Percentiles rank a stretch among this genome's conserved stretches.
These are phyloP conservation scores for Cubamyces lactineus DNA, from an alignment of 768 basidiomycete species.

Conservation along the genomic window DNA sequence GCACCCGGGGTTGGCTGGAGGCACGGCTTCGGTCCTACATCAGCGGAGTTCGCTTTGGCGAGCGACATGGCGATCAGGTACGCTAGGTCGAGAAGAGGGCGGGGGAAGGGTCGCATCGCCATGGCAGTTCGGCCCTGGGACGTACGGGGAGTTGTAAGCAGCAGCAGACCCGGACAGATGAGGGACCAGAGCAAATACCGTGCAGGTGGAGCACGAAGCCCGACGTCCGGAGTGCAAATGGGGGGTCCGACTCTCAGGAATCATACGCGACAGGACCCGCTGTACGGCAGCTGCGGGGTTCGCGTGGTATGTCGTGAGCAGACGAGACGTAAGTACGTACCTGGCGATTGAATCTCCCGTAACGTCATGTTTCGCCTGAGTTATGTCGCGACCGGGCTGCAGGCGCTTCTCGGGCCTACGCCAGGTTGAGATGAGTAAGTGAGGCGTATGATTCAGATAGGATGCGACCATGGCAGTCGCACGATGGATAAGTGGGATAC, in stretches of 20 bases:
- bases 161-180: neutral
- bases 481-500: too few relatives aligned
- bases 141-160: neutral
- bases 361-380: too few relatives aligned
- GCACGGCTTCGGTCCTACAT: slow-evolving; percentile 3
- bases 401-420: too few relatives aligned
- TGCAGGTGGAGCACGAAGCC: too few relatives aligned
- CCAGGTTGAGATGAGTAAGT: too few relatives aligned
- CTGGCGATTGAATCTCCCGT: neutral
- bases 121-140: neutral
- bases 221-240: neutral
- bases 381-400: too few relatives aligned
- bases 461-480: too few relatives aligned
- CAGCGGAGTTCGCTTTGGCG: slow-evolving; percentile 8
- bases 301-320: neutral
- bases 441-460: too few relatives aligned
- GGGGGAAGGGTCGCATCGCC: neutral
- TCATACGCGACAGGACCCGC: neutral
- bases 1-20: slow-evolving; percentile 1
- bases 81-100: neutral
- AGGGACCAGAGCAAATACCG: too few relatives aligned
- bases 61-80: slow-evolving; percentile 4
- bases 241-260: slow-evolving; percentile 1
- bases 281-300: neutral
- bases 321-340: neutral